Conservation (phyloP, 495 filamentous ascomycete species). For the Rusavskia elegans region DNA sequence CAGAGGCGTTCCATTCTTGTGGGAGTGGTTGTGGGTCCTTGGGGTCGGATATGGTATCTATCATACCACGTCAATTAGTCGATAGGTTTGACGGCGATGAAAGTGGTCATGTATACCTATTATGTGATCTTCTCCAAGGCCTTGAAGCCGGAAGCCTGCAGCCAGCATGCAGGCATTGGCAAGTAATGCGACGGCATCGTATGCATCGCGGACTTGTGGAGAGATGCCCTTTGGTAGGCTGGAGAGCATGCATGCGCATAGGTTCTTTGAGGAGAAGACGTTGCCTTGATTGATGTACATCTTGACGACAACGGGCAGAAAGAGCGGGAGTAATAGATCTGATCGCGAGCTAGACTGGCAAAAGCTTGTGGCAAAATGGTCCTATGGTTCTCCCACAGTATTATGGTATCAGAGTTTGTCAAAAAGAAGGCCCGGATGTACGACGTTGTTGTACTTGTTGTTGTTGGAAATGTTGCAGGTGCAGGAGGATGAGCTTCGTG, state of each 20-base stretch:
- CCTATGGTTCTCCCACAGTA: too few relatives aligned
- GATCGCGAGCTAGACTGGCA: too few relatives aligned
- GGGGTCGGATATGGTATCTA: constrained; percentile 34
- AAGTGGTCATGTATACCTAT: constrained; percentile 30
- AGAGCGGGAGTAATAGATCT: too few relatives aligned
- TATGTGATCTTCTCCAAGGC: constrained; percentile 64
- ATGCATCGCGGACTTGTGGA: constrained; percentile 53
- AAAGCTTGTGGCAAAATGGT: too few relatives aligned
- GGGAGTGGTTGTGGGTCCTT: constrained; percentile 41
- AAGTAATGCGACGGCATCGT: constrained; percentile 76
- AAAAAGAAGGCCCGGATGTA: too few relatives aligned
- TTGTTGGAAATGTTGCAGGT: too few relatives aligned
- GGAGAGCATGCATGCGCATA: constrained; percentile 12
- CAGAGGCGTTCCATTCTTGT: constrained; percentile 56
- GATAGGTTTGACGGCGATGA: not conserved
- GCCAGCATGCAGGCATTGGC: constrained; percentile 69
- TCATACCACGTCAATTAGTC: constrained; percentile 2
- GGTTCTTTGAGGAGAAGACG: constrained; percentile 10
- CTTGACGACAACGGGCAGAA: not conserved
- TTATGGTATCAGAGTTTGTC: too few relatives aligned
- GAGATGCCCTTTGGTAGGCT: constrained; percentile 28
- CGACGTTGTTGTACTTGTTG: too few relatives aligned
- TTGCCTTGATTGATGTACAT: constrained; percentile 12
- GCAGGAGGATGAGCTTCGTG: too few relatives aligned
- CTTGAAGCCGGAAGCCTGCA: constrained; percentile 67